Base-by-base conservation (phyloP, 2,329 filamentous ascomycete species). In the Dactylellina haptotyla region DNA sequence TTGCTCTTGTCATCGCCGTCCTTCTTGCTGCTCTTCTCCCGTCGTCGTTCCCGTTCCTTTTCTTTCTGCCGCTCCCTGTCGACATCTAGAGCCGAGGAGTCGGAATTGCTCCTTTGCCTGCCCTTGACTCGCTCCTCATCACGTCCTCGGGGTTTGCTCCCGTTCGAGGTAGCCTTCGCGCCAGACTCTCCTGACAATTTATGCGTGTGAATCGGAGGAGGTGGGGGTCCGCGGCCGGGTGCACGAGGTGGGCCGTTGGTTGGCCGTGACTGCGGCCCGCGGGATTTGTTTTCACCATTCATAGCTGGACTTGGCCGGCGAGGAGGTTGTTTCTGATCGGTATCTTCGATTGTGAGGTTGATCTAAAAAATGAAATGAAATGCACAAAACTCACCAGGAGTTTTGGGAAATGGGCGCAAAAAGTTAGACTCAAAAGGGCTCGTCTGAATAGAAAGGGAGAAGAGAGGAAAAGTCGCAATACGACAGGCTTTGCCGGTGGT, bases 61-160 rank as follows among this genome's bases (percentile, higher is more conserved):
- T 85, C 84, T 77, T n/a, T n/a, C n/a, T n/a, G n/a, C n/a, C 87
- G 86, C 23, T 89, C 85, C 45, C 86, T 86, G 77, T 87, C 81
- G 26, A 76, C 76, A 16, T 87, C 88, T 78, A 89, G 82, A 48
- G 91, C 83, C 0, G 91, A 94, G 0, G 90, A 92, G 67, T 94
- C 91, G 1, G 91, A 94, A 80, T 93, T 93, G 77, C 91, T 87
- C 59, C 77, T 75, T 43, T 63, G 71, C 37, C 75, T 69, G 39
- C 64, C 65, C 23, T 18, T 43, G 30, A 30, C 26, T 23, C 51
- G 41, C 32, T 45, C 53, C 34, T 53, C 62, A 16, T 73, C 69
- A 45, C 56, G 61, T 48, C 45, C 53, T 37, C 34, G 61, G 4
- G 54, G 30, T 41, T 37, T 30, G 32, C 45, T 41, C 28, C 53